A percentile compares a stretch with the other conserved stretches of the same genome.
phyloP scores from a whole-genome alignment of 2,329 filamentous ascomycete species.

The Fusarium sp. region DNA sequence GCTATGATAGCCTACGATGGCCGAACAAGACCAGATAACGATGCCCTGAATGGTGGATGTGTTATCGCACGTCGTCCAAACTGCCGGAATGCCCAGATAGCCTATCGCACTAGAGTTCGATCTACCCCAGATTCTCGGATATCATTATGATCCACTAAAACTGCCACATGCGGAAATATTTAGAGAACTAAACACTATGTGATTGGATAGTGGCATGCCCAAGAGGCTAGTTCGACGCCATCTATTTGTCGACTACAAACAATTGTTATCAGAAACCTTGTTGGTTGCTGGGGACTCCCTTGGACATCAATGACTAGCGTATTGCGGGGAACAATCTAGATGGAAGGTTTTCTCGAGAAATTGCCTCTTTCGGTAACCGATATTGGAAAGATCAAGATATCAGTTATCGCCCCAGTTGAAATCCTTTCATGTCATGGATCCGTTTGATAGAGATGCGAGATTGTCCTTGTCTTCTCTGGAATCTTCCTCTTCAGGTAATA shows the following conservation, averaged over 20 bases:
- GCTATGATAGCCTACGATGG: neutral
- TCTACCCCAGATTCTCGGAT: conserved; percentile 22
- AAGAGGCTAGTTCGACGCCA: neutral
- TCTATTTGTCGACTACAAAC: neutral
- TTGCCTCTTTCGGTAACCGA: conserved; percentile 2
- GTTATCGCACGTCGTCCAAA: conserved; percentile 9
- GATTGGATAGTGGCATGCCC: neutral
- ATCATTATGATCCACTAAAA: neutral
- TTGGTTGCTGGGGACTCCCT: neutral
- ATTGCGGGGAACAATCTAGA: conserved; percentile 21
- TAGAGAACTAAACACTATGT: rapidly evolving
- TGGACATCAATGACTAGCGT: neutral
- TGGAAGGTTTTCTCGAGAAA: conserved; percentile 1
- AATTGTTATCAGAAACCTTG: neutral
- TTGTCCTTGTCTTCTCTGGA: neutral
- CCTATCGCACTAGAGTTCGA: neutral
- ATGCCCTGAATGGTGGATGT: neutral
- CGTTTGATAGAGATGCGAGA: neutral
- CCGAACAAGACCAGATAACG: neutral
- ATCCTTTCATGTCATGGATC: neutral
- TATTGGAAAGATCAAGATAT: neutral
- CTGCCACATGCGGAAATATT: neutral
- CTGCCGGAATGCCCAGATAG: conserved; percentile 25
- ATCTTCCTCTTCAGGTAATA: neutral
- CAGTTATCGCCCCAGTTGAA: neutral